Conservation (phyloP, 371 early-diverging fungal genomes). For the Mucor piriformis region DNA sequence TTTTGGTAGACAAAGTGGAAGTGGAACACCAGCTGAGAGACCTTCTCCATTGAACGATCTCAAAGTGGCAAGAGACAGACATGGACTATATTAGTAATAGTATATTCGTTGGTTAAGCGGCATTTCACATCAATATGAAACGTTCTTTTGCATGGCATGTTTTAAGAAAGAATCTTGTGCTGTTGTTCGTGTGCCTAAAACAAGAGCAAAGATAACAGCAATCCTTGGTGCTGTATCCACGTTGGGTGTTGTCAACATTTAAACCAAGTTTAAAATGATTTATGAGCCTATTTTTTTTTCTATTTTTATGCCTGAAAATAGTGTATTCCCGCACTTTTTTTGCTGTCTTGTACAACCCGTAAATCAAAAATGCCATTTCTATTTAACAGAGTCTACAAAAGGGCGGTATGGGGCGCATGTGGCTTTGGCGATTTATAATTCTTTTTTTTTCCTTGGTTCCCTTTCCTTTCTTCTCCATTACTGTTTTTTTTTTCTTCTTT, state of each 20-base stretch:
- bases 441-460: not conserved
- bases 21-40: conserved; percentile 22
- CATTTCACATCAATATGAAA: conserved; percentile 20
- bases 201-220: conserved; percentile 13
- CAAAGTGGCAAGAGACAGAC: conserved; percentile 13
- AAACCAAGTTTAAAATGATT: no score
- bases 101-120: conserved; percentile 19
- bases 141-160: conserved; percentile 17
- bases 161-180: conserved; percentile 3
- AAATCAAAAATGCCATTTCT: not conserved
- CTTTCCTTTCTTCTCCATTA: not conserved
- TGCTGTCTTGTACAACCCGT: not conserved
- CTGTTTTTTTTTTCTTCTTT: not conserved
- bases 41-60: conserved; percentile 21
- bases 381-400: not conserved
- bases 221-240: conserved; percentile 12
- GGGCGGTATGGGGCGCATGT: not conserved
- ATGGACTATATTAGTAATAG: conserved; percentile 27
- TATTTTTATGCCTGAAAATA: not conserved
- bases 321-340: not conserved
- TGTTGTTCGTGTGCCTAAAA: conserved; percentile 13
- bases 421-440: not conserved
- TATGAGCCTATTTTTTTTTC: no score
- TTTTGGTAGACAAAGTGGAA: not conserved
- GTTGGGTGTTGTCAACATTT: conserved; percentile 13